phyloP scores from a whole-genome alignment of 345 rosid genomes.

The Sonneratia alba region DNA sequence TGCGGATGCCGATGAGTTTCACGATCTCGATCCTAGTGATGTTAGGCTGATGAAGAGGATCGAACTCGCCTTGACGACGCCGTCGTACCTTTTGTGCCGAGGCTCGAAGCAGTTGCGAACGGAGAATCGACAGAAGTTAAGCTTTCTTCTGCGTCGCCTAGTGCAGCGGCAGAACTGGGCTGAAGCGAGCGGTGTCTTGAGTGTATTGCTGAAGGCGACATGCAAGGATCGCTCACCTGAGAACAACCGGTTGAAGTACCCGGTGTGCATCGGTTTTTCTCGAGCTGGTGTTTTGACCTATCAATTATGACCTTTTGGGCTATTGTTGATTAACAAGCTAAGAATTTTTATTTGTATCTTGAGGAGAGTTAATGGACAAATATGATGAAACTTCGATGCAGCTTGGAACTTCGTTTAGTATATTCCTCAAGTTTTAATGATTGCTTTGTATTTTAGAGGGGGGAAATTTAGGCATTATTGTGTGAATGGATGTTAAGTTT shows the following conservation, averaged over 20 bases:
- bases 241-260: conserved; percentile 54
- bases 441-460: not conserved
- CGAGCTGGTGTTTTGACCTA: no score
- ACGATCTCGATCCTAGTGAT: not conserved
- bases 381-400: no score
- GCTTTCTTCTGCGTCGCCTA: conserved; percentile 32
- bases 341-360: no score
- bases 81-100: conserved; percentile 39
- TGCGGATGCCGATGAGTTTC: not conserved
- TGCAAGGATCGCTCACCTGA: conserved; percentile 26
- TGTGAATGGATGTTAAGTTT: not conserved
- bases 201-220: conserved; percentile 50
- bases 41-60: conserved; percentile 21
- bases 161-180: conserved; percentile 46
- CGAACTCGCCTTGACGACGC: conserved; percentile 30
- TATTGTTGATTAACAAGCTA: no score
- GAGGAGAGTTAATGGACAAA: no score
- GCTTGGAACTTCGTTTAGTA: not conserved
- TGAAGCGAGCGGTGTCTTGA: conserved; percentile 58
- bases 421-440: not conserved
- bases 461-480: not conserved
- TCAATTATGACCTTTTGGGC: not conserved
- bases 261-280: conserved; percentile 24
- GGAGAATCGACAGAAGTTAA: conserved; percentile 31
- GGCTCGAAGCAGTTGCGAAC: conserved; percentile 22